phyloP scores from a whole-genome alignment of 2,329 filamentous ascomycete species.

The Calonectria henricotiae region DNA sequence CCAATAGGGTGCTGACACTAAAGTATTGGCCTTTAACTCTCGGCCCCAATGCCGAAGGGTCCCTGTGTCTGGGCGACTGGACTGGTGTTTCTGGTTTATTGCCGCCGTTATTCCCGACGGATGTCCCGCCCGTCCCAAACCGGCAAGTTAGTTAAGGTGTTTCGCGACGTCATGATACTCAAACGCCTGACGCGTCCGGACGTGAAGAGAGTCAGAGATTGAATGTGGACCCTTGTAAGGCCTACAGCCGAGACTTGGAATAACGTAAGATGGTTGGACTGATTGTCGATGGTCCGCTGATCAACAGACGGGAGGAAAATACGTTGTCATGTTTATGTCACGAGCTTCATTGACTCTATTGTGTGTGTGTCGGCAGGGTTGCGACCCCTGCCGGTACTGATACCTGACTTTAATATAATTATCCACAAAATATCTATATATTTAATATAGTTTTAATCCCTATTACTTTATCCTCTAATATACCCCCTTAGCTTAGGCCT shows the following conservation, averaged over 20 bases:
- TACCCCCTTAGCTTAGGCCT: too few species aligned
- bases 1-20: constrained; percentile 5
- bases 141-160: constrained; percentile 9
- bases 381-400: too few species aligned
- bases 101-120: constrained; percentile 29
- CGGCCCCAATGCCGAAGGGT: constrained; percentile 9
- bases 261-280: constrained; percentile 22
- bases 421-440: too few species aligned
- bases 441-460: too few species aligned
- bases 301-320: background rate
- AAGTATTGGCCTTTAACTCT: background rate
- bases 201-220: constrained; percentile 23
- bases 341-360: too few species aligned
- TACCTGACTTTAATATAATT: too few species aligned
- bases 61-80: background rate
- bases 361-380: too few species aligned
- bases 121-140: constrained; percentile 3
- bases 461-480: too few species aligned
- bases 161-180: constrained; percentile 20
- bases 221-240: background rate
- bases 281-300: background rate
- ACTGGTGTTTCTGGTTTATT: background rate
- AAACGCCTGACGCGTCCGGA: constrained; percentile 25
- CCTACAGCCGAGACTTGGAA: constrained; percentile 7
- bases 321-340: too few species aligned